A percentile compares a stretch with the other conserved stretches of the same genome.
Evolutionary conservation across 345 rosid genomes (phyloP).

Genomic region (Euphorbia lathyris): DNA sequence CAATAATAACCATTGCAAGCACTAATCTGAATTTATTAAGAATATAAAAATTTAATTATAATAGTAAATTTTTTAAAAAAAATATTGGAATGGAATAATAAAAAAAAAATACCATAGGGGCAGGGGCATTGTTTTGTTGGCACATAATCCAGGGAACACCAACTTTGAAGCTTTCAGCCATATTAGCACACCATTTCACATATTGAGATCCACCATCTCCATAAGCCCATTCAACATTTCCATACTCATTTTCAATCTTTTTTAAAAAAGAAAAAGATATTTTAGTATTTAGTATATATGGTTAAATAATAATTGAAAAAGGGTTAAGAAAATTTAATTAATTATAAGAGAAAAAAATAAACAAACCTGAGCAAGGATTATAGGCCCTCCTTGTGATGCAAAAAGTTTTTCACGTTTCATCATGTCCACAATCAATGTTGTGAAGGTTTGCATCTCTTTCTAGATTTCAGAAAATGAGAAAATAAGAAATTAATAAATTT

Average conservation of each 20-base stretch:
- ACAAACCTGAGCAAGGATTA: conserved; percentile 26
- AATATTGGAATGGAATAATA: not conserved
- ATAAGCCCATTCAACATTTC: conserved; percentile 10
- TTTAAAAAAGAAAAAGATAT: not conserved
- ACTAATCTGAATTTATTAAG: not conserved
- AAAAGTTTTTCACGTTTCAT: conserved; percentile 14
- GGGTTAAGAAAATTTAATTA: not conserved
- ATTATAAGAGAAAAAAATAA: not conserved
- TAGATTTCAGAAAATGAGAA: not conserved
- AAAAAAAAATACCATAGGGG: conserved; percentile 10
- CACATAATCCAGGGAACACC: conserved; percentile 70
- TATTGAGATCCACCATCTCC: conserved; percentile 12
- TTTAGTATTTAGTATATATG: not conserved
- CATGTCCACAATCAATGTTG: conserved; percentile 15
- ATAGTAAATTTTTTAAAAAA: too few relatives aligned
- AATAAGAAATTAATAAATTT: not conserved
- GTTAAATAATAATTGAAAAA: not conserved
- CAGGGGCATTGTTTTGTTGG: conserved; percentile 45
- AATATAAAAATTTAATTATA: not conserved
- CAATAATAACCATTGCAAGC: conserved; percentile 23
- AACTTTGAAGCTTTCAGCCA: conserved; percentile 36
- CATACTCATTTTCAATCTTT: conserved; percentile 28
- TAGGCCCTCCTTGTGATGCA: conserved; percentile 30
- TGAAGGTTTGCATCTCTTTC: conserved; percentile 27
- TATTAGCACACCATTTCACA: conserved; percentile 30